Percentiles rank a stretch among this genome's conserved stretches.
phyloP scores from a whole-genome alignment of 805 yeast genomes.

The Lipomyces lipofer region DNA sequence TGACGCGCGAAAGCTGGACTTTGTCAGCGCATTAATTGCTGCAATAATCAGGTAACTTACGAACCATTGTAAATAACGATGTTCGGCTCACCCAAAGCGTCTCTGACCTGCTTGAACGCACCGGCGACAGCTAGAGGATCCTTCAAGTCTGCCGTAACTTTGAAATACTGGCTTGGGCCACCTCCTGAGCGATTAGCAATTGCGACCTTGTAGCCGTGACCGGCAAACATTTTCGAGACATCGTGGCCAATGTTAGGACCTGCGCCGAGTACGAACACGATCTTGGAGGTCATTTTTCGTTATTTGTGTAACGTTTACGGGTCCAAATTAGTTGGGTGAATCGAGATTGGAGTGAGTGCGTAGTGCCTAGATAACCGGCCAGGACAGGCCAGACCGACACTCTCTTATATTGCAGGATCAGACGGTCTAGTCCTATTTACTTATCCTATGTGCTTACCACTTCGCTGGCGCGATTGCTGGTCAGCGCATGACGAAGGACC shows the following conservation, averaged over 20 bases:
- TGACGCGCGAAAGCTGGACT: not conserved
- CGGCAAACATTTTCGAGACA: not conserved
- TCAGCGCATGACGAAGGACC: too few relatives aligned
- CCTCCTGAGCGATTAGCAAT: not conserved
- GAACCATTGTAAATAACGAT: not conserved
- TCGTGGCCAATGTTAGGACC: conserved; percentile 1
- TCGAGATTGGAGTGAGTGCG: too few relatives aligned
- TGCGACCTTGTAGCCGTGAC: not conserved
- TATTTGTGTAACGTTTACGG: too few relatives aligned
- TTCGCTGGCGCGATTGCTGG: too few relatives aligned
- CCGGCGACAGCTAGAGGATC: not conserved
- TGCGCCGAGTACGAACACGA: not conserved
- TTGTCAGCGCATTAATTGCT: not conserved
- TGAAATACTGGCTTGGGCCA: not conserved
- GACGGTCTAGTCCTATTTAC: too few relatives aligned
- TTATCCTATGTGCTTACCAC: too few relatives aligned
- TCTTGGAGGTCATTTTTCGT: conserved; percentile 1
- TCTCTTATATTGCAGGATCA: too few relatives aligned
- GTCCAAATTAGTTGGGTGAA: too few relatives aligned
- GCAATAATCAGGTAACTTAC: not conserved
- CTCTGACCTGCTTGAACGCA: not conserved
- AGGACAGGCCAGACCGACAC: too few relatives aligned
- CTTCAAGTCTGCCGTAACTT: not conserved
- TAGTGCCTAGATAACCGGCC: too few relatives aligned
- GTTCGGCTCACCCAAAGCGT: not conserved